Evolutionary conservation across 768 basidiomycete genomes (phyloP).

Genomic region (Tricholoma flavovirens): DNA sequence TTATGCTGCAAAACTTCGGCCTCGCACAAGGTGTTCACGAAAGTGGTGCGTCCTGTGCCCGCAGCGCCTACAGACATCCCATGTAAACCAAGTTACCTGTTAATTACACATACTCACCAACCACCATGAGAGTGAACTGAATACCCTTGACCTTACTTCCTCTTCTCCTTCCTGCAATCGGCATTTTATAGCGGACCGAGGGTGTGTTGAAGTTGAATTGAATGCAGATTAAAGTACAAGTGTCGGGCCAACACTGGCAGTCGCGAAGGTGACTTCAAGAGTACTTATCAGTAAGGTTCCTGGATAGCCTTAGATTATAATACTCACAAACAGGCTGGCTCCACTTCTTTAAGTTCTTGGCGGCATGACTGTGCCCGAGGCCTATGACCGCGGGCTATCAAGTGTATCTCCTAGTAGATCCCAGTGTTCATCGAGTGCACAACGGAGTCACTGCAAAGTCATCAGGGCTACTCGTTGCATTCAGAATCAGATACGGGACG

Average conservation of each 20-base stretch:
- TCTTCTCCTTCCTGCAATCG: conserved; percentile 44
- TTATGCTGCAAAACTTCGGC: conserved; percentile 70
- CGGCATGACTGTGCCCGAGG: too few relatives aligned
- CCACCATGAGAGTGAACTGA: conserved; percentile 85
- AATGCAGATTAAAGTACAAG: conserved; percentile 8
- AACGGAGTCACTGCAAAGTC: too few relatives aligned
- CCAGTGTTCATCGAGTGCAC: too few relatives aligned
- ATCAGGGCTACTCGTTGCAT: too few relatives aligned
- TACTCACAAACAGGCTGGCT: conserved; percentile 3
- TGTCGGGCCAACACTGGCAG: conserved; percentile 6
- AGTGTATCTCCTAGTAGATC: too few relatives aligned
- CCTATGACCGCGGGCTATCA: too few relatives aligned
- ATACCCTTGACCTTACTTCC: conserved; percentile 86
- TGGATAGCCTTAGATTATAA: conserved; percentile 11
- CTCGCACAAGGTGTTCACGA: conserved; percentile 90
- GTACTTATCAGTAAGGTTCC: conserved; percentile 3
- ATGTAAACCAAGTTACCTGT: not conserved
- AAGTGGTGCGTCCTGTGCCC: conserved; percentile 83
- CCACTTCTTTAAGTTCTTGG: too few relatives aligned
- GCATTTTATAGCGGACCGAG: conserved; percentile 28
- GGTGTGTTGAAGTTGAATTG: conserved; percentile 6
- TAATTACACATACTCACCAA: conserved; percentile 51
- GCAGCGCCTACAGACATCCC: conserved; percentile 57
- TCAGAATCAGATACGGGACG: too few relatives aligned
- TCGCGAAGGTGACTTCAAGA: conserved; percentile 10